These are phyloP conservation scores for Rhodamnia argentea DNA, from an alignment of 345 rosid genomes.

Conservation along the genomic window DNA sequence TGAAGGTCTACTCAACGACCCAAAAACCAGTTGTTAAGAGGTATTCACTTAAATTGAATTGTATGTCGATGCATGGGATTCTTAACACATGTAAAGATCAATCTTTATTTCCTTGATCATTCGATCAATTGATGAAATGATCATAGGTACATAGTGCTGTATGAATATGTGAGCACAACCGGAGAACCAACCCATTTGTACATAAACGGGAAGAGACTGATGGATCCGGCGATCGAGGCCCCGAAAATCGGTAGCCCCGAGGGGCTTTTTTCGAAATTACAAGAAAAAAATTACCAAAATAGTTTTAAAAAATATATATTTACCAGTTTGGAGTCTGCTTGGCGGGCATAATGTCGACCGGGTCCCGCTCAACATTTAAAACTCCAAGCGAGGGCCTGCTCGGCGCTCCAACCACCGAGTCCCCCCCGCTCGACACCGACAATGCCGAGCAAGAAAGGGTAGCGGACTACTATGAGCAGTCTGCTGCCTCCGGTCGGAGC, in stretches of 20 bases:
- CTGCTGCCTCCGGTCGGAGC: no score
- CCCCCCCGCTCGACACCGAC: no score
- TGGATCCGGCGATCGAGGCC: constrained; percentile 1
- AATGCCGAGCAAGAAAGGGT: no score
- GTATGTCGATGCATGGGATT: neutral
- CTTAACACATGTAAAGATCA: neutral
- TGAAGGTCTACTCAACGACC: neutral
- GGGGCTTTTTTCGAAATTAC: no score
- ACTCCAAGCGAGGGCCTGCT: no score
- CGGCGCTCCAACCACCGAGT: no score
- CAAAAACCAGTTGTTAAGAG: neutral
- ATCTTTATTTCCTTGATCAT: neutral
- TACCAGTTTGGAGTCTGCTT: no score
- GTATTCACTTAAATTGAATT: neutral
- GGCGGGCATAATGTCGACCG: no score
- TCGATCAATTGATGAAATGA: neutral
- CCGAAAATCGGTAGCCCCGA: constrained; percentile 6
- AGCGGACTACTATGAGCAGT: no score
- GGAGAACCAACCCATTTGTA: constrained; percentile 7
- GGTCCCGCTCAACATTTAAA: no score
- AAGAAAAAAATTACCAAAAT: no score
- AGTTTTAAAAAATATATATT: no score
- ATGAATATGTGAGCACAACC: neutral
- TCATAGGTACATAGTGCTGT: neutral
- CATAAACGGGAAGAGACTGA: constrained; percentile 1